phyloP scores from a whole-genome alignment of 805 yeast species.

The Saccharomycopsis sp. region DNA sequence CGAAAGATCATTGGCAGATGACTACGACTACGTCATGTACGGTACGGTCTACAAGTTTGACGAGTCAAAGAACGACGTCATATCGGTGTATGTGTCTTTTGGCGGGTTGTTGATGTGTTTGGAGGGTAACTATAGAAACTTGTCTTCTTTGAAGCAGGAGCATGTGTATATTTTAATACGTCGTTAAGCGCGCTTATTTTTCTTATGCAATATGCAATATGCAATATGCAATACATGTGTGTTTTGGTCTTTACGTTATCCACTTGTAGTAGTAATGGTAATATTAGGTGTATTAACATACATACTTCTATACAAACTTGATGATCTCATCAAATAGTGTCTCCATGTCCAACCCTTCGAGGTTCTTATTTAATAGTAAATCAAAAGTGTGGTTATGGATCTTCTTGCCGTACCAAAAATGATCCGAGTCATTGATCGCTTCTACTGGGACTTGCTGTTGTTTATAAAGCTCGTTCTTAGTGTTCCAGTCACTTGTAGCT shows the following conservation, averaged over 20 bases:
- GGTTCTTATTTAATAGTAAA: slow-evolving; percentile 1
- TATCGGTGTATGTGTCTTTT: slow-evolving; percentile 88
- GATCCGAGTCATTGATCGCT: slow-evolving; percentile 24
- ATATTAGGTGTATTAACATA: too few species aligned
- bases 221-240: too few species aligned
- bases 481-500: slow-evolving; percentile 15
- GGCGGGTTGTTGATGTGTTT: slow-evolving; percentile 92
- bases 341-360: slow-evolving; percentile 18
- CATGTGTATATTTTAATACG: slow-evolving; percentile 87
- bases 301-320: slow-evolving; percentile 14
- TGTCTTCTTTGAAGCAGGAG: slow-evolving; percentile 87
- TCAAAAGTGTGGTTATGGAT: slow-evolving; percentile 19
- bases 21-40: slow-evolving; percentile 96
- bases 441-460: neutral
- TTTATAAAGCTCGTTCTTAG: slow-evolving; percentile 22
- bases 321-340: slow-evolving; percentile 19
- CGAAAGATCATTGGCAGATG: slow-evolving; percentile 87
- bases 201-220: too few species aligned
- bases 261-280: too few species aligned
- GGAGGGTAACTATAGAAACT: slow-evolving; percentile 89
- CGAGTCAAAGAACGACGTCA: slow-evolving; percentile 59
- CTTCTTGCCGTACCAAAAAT: slow-evolving; percentile 38
- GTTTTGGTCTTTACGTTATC: too few species aligned
- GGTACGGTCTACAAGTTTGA: slow-evolving; percentile 97
- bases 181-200: too few species aligned